A percentile compares a stretch with the other conserved stretches of the same genome.
These are phyloP conservation scores for Peniophora sp. DNA, from an alignment of 1,284 basidiomycete genomes.

Conservation along the genomic window DNA sequence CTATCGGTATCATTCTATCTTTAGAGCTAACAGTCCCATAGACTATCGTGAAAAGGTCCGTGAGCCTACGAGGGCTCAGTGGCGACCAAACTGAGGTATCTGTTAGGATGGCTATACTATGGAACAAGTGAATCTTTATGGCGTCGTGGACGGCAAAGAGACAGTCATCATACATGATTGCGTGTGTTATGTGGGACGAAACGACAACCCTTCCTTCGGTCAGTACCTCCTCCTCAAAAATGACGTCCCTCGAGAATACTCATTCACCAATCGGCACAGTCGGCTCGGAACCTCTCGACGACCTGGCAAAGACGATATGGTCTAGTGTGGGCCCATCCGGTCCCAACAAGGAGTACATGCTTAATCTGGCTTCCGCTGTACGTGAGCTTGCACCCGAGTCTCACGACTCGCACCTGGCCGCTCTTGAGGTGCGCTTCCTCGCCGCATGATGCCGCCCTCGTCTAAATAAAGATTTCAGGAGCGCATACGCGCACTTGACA, in stretches of 20 bases:
- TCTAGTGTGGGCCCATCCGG: conserved; percentile 76
- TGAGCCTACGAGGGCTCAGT: no score
- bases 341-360: conserved; percentile 82
- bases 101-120: conserved; percentile 66
- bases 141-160: conserved; percentile 44
- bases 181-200: conserved; percentile 69
- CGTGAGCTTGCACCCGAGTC: conserved; percentile 66
- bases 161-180: conserved; percentile 37
- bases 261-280: conserved; percentile 32
- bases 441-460: no score
- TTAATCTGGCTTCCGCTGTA: conserved; percentile 61
- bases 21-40: conserved; percentile 15
- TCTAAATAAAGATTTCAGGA: conserved; percentile 2
- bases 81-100: background rate
- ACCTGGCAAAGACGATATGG: conserved; percentile 64
- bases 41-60: conserved; percentile 76
- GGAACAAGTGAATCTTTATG: conserved; percentile 56
- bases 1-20: conserved; percentile 1
- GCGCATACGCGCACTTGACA: background rate
- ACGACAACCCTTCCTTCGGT: conserved; percentile 76
- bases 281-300: conserved; percentile 68
- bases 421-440: conserved; percentile 52
- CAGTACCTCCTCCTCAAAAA: conserved; percentile 12
- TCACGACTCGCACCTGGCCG: conserved; percentile 68
- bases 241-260: background rate